Conservation (phyloP, 257 asterid species). For the Paulownia fortunei region DNA sequence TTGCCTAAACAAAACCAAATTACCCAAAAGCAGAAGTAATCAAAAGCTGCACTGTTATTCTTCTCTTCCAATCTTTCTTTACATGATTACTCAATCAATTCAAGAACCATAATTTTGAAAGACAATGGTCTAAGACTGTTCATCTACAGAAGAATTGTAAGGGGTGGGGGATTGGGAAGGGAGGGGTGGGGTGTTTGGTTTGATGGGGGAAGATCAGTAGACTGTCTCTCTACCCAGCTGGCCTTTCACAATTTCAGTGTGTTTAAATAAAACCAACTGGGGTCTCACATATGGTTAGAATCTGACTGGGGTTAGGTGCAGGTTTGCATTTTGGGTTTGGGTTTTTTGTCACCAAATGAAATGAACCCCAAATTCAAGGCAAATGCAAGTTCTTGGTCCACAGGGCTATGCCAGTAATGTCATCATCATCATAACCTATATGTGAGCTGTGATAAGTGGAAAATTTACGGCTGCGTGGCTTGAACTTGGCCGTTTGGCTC, state of each 20-base stretch:
- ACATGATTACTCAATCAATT: slow-evolving; percentile 64
- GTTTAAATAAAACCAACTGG: slow-evolving; percentile 76
- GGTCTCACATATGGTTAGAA: slow-evolving; percentile 62
- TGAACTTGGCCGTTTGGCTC: slow-evolving; percentile 20
- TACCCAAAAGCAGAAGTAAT: slow-evolving; percentile 33
- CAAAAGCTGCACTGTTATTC: slow-evolving; percentile 7
- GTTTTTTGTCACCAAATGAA: slow-evolving; percentile 48
- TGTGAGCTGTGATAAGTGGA: slow-evolving; percentile 39
- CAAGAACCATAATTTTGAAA: slow-evolving; percentile 25
- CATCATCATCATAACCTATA: neutral
- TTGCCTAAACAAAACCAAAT: neutral
- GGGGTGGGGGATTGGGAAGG: slow-evolving; percentile 24
- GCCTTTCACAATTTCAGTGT: slow-evolving; percentile 48
- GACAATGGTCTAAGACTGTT: slow-evolving; percentile 40
- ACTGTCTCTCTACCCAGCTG: slow-evolving; percentile 53
- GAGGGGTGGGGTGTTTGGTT: neutral
- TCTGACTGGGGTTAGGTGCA: slow-evolving; percentile 60
- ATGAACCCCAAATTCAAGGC: slow-evolving; percentile 57
- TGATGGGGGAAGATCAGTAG: slow-evolving; percentile 28
- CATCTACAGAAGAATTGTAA: slow-evolving; percentile 47
- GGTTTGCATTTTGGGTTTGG: slow-evolving; percentile 18
- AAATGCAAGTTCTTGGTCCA: slow-evolving; percentile 46
- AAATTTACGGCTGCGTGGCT: slow-evolving; percentile 6
- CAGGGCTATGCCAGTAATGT: slow-evolving; percentile 23
- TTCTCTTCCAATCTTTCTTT: slow-evolving; percentile 24